A percentile compares a stretch with the other conserved stretches of the same genome.
phyloP scores from a whole-genome alignment of 2,329 filamentous ascomycete genomes.

The Beauveria pseudobassiana region DNA sequence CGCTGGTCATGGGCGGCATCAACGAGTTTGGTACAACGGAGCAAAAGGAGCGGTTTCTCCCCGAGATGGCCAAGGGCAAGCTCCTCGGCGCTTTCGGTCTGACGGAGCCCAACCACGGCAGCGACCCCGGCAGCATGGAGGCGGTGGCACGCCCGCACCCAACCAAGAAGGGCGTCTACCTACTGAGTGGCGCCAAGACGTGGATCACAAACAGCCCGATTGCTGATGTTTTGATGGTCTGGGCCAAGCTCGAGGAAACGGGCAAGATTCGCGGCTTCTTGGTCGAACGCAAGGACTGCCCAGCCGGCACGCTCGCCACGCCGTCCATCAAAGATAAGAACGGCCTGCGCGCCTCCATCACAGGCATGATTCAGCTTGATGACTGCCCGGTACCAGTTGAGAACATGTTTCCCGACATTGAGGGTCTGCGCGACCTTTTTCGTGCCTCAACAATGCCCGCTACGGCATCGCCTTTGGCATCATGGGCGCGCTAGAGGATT shows the following conservation, averaged over 20 bases:
- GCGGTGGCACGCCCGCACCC: constrained; percentile 77
- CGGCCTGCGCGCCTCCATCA: constrained; percentile 84
- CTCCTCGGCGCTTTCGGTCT: constrained; percentile 80
- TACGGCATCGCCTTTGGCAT: constrained; percentile 92
- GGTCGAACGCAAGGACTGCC: constrained; percentile 77
- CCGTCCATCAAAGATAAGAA: constrained; percentile 93
- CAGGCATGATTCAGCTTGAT: constrained; percentile 96
- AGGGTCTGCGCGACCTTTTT: constrained; percentile 82
- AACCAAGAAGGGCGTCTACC: constrained; percentile 72
- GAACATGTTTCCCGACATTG: constrained; percentile 90
- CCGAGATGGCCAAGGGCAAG: constrained; percentile 74
- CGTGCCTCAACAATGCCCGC: constrained; percentile 86
- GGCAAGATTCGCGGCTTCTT: constrained; percentile 93
- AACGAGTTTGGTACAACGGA: constrained; percentile 81
- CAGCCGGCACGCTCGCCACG: constrained; percentile 82
- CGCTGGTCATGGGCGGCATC: constrained; percentile 88
- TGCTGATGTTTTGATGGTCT: constrained; percentile 75
- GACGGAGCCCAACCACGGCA: constrained; percentile 89
- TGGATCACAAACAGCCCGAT: constrained; percentile 97
- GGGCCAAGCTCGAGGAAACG: constrained; percentile 86
- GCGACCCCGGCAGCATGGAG: constrained; percentile 88
- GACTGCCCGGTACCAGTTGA: constrained; percentile 78
- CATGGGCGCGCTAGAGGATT: constrained; percentile 91
- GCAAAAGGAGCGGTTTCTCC: constrained; percentile 77
- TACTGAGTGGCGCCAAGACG: constrained; percentile 76